Conservation (phyloP, 495 filamentous ascomycete genomes). For the Astrothelium subdiscretum region DNA sequence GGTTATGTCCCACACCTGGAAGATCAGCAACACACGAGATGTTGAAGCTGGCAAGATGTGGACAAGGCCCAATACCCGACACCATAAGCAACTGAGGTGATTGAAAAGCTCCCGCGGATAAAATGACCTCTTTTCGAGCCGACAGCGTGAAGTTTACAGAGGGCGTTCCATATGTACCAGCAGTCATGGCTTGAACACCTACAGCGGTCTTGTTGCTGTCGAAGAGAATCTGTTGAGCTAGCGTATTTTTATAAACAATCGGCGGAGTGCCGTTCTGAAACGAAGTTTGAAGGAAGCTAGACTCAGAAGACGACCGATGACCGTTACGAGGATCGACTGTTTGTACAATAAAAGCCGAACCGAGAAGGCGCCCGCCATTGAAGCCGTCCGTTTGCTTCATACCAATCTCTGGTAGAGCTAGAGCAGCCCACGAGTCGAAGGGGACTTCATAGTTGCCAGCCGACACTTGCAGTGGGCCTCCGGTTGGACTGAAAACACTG, state of each 20-base stretch:
- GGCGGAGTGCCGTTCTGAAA: conserved; percentile 16
- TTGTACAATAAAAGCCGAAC: conserved; percentile 19
- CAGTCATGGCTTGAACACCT: conserved; percentile 35
- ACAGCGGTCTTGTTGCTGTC: conserved; percentile 34
- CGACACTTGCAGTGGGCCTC: conserved; percentile 40
- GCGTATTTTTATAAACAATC: conserved; percentile 28
- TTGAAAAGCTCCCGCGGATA: conserved; percentile 37
- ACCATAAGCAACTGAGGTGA: conserved; percentile 21
- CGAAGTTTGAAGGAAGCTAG: conserved; percentile 30
- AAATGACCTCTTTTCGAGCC: conserved; percentile 44
- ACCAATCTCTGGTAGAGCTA: conserved; percentile 29
- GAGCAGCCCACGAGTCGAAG: conserved; percentile 30
- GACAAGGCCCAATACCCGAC: conserved; percentile 18
- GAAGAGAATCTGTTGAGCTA: conserved; percentile 37
- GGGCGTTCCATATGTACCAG: conserved; percentile 7
- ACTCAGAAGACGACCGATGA: conserved; percentile 30
- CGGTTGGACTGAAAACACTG: conserved; percentile 21
- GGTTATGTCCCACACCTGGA: conserved; percentile 22
- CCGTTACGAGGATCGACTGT: conserved; percentile 28
- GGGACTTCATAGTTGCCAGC: conserved; percentile 39
- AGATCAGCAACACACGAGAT: conserved; percentile 11
- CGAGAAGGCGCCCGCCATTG: conserved; percentile 23
- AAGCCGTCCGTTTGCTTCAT: conserved; percentile 21
- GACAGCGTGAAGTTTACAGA: conserved; percentile 28
- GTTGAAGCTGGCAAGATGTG: conserved; percentile 6